These are phyloP conservation scores for Trichophyton mentagrophytes DNA, from an alignment of 2,329 filamentous ascomycete species.

Conservation along the genomic window DNA sequence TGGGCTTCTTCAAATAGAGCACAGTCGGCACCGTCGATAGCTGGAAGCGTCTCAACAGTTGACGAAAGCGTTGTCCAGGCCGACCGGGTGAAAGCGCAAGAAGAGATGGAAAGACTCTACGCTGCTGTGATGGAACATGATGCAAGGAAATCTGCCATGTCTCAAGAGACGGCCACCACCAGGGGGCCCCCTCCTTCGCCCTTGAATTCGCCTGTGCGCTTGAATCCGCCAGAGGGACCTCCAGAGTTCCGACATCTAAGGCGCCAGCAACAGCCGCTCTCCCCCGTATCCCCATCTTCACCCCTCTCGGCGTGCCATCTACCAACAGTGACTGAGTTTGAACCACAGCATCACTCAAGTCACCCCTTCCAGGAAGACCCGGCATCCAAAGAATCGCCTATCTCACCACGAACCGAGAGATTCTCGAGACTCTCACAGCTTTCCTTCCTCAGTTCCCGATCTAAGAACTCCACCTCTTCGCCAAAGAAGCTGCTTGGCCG, in stretches of 20 bases:
- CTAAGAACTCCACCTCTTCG: conserved; percentile 26
- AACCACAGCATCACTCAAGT: conserved; percentile 13
- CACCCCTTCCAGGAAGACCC: conserved; percentile 11
- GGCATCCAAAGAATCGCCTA: conserved; percentile 15
- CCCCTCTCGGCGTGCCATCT: conserved; percentile 9
- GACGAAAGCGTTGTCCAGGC: conserved; percentile 63
- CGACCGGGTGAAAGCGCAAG: conserved; percentile 61
- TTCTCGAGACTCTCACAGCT: conserved; percentile 30
- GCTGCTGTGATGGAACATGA: conserved; percentile 87
- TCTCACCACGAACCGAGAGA: conserved; percentile 25
- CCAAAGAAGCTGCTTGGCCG: conserved; percentile 34
- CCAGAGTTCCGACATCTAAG: conserved; percentile 21
- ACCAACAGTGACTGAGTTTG: conserved; percentile 4
- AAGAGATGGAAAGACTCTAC: conserved; percentile 82
- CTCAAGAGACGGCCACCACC: conserved; percentile 3
- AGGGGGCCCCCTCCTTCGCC: conserved; percentile 18
- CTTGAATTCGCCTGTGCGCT: conserved; percentile 20
- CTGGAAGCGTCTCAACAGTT: conserved; percentile 56
- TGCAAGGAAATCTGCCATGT: conserved; percentile 31
- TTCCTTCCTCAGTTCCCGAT: conserved; percentile 31
- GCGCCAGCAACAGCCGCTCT: conserved; percentile 9
- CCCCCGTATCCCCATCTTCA: conserved; percentile 9
- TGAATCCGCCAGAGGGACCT: conserved; percentile 18
- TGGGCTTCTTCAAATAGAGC: conserved; percentile 27
- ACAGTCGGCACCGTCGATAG: conserved; percentile 32